Evolutionary conservation across 1,284 basidiomycete species (phyloP).

Genomic region (Microbotryum violaceum): DNA sequence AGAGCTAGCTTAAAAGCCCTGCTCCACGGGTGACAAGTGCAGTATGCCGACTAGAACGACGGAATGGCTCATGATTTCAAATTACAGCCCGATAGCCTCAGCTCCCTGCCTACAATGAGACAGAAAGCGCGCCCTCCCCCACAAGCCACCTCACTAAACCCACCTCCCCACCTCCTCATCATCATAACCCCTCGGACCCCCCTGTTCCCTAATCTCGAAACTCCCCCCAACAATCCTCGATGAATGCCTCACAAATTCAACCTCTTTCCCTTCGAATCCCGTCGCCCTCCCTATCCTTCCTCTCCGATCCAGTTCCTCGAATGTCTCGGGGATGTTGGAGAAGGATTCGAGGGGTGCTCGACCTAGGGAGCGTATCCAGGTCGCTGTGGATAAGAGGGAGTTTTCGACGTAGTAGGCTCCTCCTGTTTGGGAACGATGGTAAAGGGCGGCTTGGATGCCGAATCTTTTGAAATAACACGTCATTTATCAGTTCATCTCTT

Average conservation of each 20-base stretch:
- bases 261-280: constrained; percentile 1
- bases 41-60: too few species aligned
- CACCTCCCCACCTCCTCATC: too few species aligned
- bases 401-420: constrained; percentile 4
- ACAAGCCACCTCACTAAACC: too few species aligned
- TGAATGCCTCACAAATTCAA: constrained; percentile 8
- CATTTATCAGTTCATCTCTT: too few species aligned
- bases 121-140: too few species aligned
- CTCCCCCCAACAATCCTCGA: constrained; percentile 3
- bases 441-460: constrained; percentile 11
- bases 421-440: neutral
- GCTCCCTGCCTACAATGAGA: too few species aligned
- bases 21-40: too few species aligned
- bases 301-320: neutral
- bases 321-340: neutral
- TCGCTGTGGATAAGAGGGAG: constrained; percentile 3
- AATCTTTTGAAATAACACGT: neutral
- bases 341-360: neutral
- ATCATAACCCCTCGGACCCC: too few species aligned
- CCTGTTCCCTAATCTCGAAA: neutral
- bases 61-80: too few species aligned
- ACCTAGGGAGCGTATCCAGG: constrained; percentile 3
- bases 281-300: neutral
- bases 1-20: too few species aligned
- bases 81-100: too few species aligned